Base-by-base conservation (phyloP, 1,284 basidiomycete genomes). In the Leccinum pallidistipes region DNA sequence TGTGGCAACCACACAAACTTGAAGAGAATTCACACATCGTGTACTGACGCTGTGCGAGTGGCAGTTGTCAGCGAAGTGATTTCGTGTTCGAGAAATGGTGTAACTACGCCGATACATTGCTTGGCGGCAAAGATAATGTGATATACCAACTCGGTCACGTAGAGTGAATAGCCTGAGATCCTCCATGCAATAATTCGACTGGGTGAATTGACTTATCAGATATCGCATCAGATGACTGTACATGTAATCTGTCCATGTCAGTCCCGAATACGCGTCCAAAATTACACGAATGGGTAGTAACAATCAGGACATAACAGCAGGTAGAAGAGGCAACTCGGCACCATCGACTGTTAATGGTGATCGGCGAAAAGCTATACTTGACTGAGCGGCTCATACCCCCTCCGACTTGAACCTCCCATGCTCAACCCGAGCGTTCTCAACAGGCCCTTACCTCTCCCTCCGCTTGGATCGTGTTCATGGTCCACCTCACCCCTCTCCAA, bases 401-500 rank as follows among this genome's bases (percentile, higher is more conserved):
- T 68, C 57, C 76, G 68, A 34, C 65, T 68, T 21, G 76, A 68
- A 27, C 75, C 66, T 51, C 76, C 73, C 76, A 77, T 83, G 65
- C 81, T 68, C 66, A 83, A 66, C 31, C 77, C 78, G 68, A 74
- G 72, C 40, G 69, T 76, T 14, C 60, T 65, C 57, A 76, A 61
- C 3, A 74, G 62, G n/a, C 85, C 80, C 63, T 79, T 76, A 38
- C 75, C 71, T 65, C 80, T 80, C 56, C 78, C 69, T 21, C 72
- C 69, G 5, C 69, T 76, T 54, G 69, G 60, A 51, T 78, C 77
- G 31, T 81, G 81, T 59, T 88, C 87, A n/a, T 71, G 73, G 0
- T 76, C 71, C 51, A 64, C 50, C 14, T 73, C 72, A n/a, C 65
- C 64, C 51, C 74, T 66, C 67, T 89, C 87, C 65, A 75, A 74